phyloP scores from a whole-genome alignment of 2,329 filamentous ascomycete species.

The Purpureocillium takamizusanense region DNA sequence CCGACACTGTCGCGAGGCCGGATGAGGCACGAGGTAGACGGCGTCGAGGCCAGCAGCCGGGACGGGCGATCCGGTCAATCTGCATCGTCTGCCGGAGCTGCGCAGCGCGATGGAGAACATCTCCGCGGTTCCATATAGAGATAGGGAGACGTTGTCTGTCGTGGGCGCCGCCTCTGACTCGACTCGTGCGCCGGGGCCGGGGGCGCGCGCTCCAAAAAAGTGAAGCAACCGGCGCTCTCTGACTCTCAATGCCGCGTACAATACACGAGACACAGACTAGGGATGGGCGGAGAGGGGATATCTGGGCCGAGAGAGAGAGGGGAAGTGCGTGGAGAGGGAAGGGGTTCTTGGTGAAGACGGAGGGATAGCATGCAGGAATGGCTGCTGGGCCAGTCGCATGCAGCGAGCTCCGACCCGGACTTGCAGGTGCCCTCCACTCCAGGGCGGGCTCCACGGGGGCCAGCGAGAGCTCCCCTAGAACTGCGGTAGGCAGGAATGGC shows the following conservation, averaged over 20 bases:
- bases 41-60: conserved; percentile 5
- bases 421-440: too few relatives aligned
- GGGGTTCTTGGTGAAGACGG: neutral
- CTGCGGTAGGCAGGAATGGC: too few relatives aligned
- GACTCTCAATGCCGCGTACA: too few relatives aligned
- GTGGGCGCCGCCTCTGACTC: too few relatives aligned
- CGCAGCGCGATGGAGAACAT: conserved; percentile 39
- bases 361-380: neutral
- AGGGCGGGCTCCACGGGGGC: too few relatives aligned
- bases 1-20: conserved; percentile 8
- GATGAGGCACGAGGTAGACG: neutral
- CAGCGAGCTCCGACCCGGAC: neutral
- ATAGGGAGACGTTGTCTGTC: too few relatives aligned
- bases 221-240: too few relatives aligned
- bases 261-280: neutral
- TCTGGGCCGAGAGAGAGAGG: neutral
- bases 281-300: neutral
- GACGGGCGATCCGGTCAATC: conserved; percentile 15
- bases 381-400: neutral
- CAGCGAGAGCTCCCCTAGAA: too few relatives aligned
- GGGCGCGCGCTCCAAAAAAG: too few relatives aligned
- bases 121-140: conserved; percentile 27
- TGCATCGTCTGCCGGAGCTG: conserved; percentile 31
- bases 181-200: too few relatives aligned
- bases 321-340: neutral